Evolutionary conservation across 1,284 basidiomycete species (phyloP), one percentile per base, ranked within the genome.

Genomic region (Cryptococcus sp.): DNA sequence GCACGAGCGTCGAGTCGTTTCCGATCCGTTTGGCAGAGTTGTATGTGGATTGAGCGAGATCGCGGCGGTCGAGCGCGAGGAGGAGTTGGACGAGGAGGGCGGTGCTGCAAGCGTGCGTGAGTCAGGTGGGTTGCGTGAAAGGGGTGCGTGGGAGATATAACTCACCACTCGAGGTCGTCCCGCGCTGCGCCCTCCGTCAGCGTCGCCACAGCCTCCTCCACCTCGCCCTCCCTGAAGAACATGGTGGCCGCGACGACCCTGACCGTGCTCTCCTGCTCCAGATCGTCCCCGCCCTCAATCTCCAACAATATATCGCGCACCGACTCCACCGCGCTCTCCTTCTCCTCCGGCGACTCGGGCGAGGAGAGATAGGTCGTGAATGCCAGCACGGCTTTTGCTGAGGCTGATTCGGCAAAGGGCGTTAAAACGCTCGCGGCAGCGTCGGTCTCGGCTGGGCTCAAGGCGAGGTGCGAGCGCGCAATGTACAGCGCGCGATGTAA

Each of bases 161-260:
- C 90, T 71, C 77, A 94, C 92, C 90, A 90, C 81, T 90, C 91
- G 54, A 93, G 82, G 75, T 91, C 89, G 69, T 88, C 85, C 41
- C 85, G 86, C 40, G 87, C 86, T 27, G 84, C 81, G 35, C 85
- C 85, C 20, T 83, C 85, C 15, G 87, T 86, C 27, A 96, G 82
- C 0, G 90, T 92, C 74, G 94, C 91, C 27, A 96, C 81, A 0
- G 91, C 92, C 79, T 96, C 93, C 78, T 95, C 92, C 17, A 88
- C 78, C 79, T 96, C 93, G 4, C 88, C 88, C 22, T 89, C 89
- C 20, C 85, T 81, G 17, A 87, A 84, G 76, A 94, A 95, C 0
- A 91, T 89, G 3, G 88, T 91, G 6, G 87, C 91, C 17, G 91
- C 89, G 3, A 91, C 78, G 17, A 89, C 88, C 54, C 86, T 82